Conservation (phyloP, 305 asterid species). For the Ruellia speciosa region DNA sequence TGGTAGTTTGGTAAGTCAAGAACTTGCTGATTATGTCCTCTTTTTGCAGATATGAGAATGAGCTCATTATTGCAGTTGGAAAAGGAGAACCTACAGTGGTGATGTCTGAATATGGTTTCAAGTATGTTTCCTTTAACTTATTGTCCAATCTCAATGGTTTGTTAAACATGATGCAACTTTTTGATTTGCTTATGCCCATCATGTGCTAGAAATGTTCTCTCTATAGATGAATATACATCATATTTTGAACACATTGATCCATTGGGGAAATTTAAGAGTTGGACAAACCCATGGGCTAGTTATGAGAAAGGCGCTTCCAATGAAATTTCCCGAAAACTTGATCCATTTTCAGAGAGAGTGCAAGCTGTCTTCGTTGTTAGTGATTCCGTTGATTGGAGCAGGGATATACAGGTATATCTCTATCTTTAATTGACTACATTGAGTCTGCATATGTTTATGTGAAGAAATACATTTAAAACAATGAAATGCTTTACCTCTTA, state of each 20-base stretch:
- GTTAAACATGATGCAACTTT: slow-evolving; percentile 17
- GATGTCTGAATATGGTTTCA: slow-evolving; percentile 86
- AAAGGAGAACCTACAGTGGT: slow-evolving; percentile 84
- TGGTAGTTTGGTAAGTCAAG: not conserved
- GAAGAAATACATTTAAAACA: not conserved
- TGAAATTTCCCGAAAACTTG: slow-evolving; percentile 25
- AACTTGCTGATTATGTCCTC: slow-evolving; percentile 4
- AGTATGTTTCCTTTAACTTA: slow-evolving; percentile 32
- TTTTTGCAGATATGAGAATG: slow-evolving; percentile 56
- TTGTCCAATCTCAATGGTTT: slow-evolving; percentile 14
- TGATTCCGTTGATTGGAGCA: slow-evolving; percentile 93
- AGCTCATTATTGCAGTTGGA: slow-evolving; percentile 65
- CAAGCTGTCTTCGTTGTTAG: slow-evolving; percentile 83
- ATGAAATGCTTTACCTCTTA: not conserved
- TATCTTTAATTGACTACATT: slow-evolving; percentile 9
- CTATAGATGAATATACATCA: slow-evolving; percentile 73
- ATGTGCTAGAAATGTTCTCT: slow-evolving; percentile 56
- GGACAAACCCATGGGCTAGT: slow-evolving; percentile 30
- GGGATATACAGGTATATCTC: slow-evolving; percentile 81
- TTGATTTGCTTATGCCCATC: slow-evolving; percentile 20
- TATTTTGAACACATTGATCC: slow-evolving; percentile 84
- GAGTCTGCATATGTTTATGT: not conserved
- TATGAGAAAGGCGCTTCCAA: slow-evolving; percentile 23
- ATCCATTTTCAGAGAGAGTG: slow-evolving; percentile 58
- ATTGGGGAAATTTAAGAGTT: slow-evolving; percentile 52